Evolutionary conservation across 139 green algal genomes (phyloP), one percentile per base, ranked within the genome.

Genomic region (Marvania coccoides): DNA sequence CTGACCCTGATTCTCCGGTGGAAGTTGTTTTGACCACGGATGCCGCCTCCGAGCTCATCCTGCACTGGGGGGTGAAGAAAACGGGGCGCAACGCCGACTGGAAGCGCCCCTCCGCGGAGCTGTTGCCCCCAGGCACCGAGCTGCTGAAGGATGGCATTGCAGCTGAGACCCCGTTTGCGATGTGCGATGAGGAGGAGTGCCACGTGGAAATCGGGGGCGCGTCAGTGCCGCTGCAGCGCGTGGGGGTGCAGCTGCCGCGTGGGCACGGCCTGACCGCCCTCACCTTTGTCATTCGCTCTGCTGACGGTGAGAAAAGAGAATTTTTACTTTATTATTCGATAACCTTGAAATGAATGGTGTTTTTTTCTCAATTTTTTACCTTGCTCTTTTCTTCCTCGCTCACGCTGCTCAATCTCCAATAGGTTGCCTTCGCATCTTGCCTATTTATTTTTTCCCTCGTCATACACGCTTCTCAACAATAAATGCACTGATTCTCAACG

Each of bases 21-120:
- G 47, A 57, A 2, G 67, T 91, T 12, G 76, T 53, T 24, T 61
- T 96, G 12, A 85, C 86, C 33, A 92, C 88, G 3, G 86, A 94
- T 71, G 60, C 71, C 55, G 74, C 81, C 33, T 64, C 72, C 10
- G 45, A 78, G 0, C 26, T 90, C 15, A 74, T 95, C 38, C 69
- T 97, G 77, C 91, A 97, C 77, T 97, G 91, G 91, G 91, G 88
- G 7, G 79, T 90, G 15, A 71, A 70, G 36, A 58, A 67, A 47
- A 55, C 71, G 55, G 71, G 71, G 42, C 36, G 48, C 19, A 7
- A 31, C 47, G n/a, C 39, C 30, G 73, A 75, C 24, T 82, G 76
- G 83, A 23, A 73, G 61, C 34, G 28, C 29, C 72, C 81, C 13
- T 31, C 54, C 2, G 56, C 42, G 5, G 9, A 23, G 7, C 46